Base-by-base conservation (phyloP, 495 filamentous ascomycete species). In the Penicillium goetzii region DNA sequence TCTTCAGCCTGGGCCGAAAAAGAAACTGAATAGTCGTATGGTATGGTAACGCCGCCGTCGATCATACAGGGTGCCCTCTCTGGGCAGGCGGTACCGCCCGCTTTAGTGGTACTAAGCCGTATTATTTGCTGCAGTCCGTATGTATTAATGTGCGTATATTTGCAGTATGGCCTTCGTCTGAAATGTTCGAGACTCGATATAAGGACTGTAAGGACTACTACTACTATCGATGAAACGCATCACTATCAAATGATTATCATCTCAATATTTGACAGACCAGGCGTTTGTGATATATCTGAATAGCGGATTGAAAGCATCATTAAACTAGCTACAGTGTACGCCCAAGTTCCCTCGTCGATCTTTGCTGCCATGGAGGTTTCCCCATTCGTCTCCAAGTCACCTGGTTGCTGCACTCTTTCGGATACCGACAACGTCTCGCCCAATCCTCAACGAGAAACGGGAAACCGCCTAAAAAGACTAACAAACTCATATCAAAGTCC, bases 1-100 rank as follows among this genome's bases (percentile, higher is more conserved):
- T 32, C 30, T 32, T 32, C 30, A 32, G 30, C 30, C 30, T 32
- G 58, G 59, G 45, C 30, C 61, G 56, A 56, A 60, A 62, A 58
- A 71, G 63, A 63, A 62, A 60, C 56, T 53, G 67, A 65, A 60
- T 30, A 23, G 53, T 17, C 33, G 64, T 65, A 62, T 49, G 40
- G 62, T 70, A 70, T 45, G 40, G 65, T 68, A 68, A 65, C 55
- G 36, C 34, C 34, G 19, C 19, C 43, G 70, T 71, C 68, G 68
- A 72, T 70, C 70, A 66, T 68, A 8, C 56, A 53, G 36, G 33
- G 59, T 64, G 30, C 14, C 52, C 32, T 55, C 19, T 55, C 52
- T 32, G 55, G 63, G 68, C 59, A 61, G 65, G 70, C 68, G 68
- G 68, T 64, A 45, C 62, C 56, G 59, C 57, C 45, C 58, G 59